phyloP scores from a whole-genome alignment of 768 basidiomycete species.

The Myochromella boudieri region DNA sequence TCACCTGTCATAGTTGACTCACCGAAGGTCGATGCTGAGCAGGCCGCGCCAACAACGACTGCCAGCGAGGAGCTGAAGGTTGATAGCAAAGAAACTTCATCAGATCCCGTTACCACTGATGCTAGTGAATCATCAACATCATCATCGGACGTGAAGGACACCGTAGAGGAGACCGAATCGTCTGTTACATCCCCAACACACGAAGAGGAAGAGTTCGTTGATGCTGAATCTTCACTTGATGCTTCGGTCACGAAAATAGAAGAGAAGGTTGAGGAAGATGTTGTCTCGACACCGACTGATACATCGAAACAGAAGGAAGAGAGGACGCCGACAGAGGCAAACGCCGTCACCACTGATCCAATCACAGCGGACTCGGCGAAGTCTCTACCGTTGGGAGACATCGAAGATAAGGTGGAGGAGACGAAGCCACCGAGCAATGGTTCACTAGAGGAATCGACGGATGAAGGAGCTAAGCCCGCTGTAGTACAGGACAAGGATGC shows the following conservation, averaged over 20 bases:
- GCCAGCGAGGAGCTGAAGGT: background rate
- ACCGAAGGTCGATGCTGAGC: background rate
- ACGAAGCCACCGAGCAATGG: no score
- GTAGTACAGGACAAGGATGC: background rate
- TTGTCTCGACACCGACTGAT: background rate
- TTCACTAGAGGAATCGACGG: background rate
- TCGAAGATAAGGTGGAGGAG: conserved; percentile 11
- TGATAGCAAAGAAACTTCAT: background rate
- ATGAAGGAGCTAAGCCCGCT: background rate
- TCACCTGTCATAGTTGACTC: background rate
- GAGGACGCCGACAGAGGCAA: no score
- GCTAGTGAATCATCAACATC: background rate
- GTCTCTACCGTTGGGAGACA: no score
- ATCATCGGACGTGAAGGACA: background rate
- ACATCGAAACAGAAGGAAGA: no score
- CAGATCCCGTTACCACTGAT: background rate
- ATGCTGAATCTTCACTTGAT: conserved; percentile 6
- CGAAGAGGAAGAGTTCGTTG: conserved; percentile 10
- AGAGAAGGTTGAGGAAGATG: conserved; percentile 1
- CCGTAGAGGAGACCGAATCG: no score
- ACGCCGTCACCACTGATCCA: no score
- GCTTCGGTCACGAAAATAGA: background rate
- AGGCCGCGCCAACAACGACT: background rate
- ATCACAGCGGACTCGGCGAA: no score
- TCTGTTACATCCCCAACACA: no score